Base-by-base conservation (phyloP, 257 asterid species). In the Fraxinus excelsior region DNA sequence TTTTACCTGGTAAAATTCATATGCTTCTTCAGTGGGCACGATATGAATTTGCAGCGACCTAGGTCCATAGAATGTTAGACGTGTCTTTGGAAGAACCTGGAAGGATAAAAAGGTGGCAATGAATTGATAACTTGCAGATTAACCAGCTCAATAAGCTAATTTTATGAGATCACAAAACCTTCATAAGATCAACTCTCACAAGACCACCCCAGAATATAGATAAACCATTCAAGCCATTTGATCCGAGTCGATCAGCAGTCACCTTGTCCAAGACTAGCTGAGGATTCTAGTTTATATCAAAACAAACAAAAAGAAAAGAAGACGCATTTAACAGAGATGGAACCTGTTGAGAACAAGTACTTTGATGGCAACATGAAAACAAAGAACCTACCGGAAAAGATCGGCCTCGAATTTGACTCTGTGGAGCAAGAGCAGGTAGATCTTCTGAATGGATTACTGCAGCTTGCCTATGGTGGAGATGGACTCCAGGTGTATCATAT, bases 181-280 rank as follows among this genome's bases (percentile, higher is more conserved):
- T 85, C 70, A 85, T 65, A 82, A 91, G 74, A 81, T 96, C 99
- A 56, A 91, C 80, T 25, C 97, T 90, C 74, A 96, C 97, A 77
- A 96, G 98, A 73, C 98, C 98, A 83, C 99, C 99, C 98, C 99
- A 96, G 77, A 93, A 96, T 73, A 96, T 87, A 26, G 99, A 88
- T 84, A 90, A 91, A 31, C 98, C 99, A 70, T 51, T 81, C 87
- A 96, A 85, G 79, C 97, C 97, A 79, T 80, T 80, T 71, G 95
- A 84, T 82, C 81, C 86, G 81, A 88, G 77, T 83, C 53, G 85
- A 74, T 89, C 86, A 74, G 82, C 74, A 74, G 81, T 77, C 32
- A 75, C 74, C 77, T 81, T 76, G 40, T 87, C 88, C 46, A 83
- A 75, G 65, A 38, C 78, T 71, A 78, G 42, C 79, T 80, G 84